phyloP scores from a whole-genome alignment of 1,139 yeast species.

The Suhomyces atakaporum region DNA sequence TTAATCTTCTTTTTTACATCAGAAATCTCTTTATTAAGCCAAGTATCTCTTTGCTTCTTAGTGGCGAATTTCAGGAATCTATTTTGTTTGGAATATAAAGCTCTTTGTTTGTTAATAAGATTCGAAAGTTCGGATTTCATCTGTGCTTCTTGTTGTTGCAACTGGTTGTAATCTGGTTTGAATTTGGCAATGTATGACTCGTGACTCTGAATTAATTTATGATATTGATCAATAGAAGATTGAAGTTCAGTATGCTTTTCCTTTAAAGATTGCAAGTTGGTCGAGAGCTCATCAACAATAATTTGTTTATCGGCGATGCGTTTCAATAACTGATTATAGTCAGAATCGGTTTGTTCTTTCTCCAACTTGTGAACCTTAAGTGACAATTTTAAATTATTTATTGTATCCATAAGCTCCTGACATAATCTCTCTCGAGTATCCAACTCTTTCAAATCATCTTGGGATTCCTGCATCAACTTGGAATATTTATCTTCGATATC shows the following conservation, averaged over 20 bases:
- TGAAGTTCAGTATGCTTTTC: slow-evolving; percentile 21
- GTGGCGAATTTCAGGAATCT: slow-evolving; percentile 62
- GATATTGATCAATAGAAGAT: slow-evolving; percentile 20
- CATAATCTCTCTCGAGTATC: slow-evolving; percentile 50
- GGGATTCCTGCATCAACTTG: slow-evolving; percentile 48
- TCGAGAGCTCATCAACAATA: slow-evolving; percentile 34
- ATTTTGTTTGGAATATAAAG: slow-evolving; percentile 72
- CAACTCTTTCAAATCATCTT: slow-evolving; percentile 44
- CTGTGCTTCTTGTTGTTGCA: slow-evolving; percentile 43
- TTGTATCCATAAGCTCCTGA: slow-evolving; percentile 48
- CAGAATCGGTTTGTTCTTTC: slow-evolving; percentile 52
- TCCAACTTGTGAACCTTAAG: slow-evolving; percentile 50
- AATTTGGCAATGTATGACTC: slow-evolving; percentile 24
- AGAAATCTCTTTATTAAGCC: slow-evolving; percentile 53
- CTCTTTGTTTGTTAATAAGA: slow-evolving; percentile 57
- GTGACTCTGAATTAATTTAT: slow-evolving; percentile 22
- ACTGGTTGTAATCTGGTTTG: slow-evolving; percentile 46
- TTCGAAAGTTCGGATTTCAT: slow-evolving; percentile 44
- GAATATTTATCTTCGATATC: slow-evolving; percentile 62
- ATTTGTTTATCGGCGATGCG: slow-evolving; percentile 45
- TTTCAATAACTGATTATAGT: slow-evolving; percentile 47
- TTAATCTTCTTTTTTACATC: slow-evolving; percentile 22
- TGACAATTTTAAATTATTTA: slow-evolving; percentile 41
- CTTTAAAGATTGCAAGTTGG: slow-evolving; percentile 18
- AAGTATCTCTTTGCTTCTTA: slow-evolving; percentile 61